Percentiles rank a stretch among this genome's conserved stretches.
These are phyloP conservation scores for Gossypium trilobum DNA, from an alignment of 441 rosid species.

Conservation along the genomic window DNA sequence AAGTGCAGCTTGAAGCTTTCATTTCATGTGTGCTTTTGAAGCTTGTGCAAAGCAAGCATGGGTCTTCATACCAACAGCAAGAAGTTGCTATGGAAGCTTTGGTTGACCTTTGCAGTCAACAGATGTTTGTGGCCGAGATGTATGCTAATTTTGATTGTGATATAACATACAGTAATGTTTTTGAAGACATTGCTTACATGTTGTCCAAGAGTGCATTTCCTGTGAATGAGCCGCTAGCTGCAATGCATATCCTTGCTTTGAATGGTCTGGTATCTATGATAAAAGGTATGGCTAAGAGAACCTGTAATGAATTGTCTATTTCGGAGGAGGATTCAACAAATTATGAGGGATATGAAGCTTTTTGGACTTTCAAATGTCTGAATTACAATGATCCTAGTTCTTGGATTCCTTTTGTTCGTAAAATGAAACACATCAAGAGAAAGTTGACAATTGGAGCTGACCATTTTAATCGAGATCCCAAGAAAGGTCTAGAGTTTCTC, in stretches of 20 bases:
- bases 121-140: constrained; percentile 68
- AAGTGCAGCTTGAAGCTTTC: constrained; percentile 89
- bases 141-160: constrained; percentile 89
- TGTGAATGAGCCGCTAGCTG: constrained; percentile 67
- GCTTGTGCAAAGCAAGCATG: constrained; percentile 71
- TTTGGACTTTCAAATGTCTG: constrained; percentile 66
- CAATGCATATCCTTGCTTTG: constrained; percentile 78
- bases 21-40: constrained; percentile 78
- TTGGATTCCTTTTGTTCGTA: constrained; percentile 82
- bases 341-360: constrained; percentile 48
- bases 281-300: constrained; percentile 72
- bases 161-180: constrained; percentile 69
- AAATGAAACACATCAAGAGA: constrained; percentile 58
- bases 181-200: constrained; percentile 73
- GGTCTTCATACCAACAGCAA: constrained; percentile 77
- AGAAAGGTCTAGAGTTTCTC: constrained; percentile 74
- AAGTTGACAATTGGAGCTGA: constrained; percentile 76
- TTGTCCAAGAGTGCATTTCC: constrained; percentile 87
- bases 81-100: constrained; percentile 95
- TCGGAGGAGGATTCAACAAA: constrained; percentile 34
- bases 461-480: constrained; percentile 80
- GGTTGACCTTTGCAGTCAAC: constrained; percentile 83
- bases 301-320: constrained; percentile 38
- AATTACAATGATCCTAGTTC: constrained; percentile 47
- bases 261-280: constrained; percentile 72